Evolutionary conservation across 495 filamentous ascomycete genomes (phyloP).

Genomic region (Cercophora scortea): DNA sequence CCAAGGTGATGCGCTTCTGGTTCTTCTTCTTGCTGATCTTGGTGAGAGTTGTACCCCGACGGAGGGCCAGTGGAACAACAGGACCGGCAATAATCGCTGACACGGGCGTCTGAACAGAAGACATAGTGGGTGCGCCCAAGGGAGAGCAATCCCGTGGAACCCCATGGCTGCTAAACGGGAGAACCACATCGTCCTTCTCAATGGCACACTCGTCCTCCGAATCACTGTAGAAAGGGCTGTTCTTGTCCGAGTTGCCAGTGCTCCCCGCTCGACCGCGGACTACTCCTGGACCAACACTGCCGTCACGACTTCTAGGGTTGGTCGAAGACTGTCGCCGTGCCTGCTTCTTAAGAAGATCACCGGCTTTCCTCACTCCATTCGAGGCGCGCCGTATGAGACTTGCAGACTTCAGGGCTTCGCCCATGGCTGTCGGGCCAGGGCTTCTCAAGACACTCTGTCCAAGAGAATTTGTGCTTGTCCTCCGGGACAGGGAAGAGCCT

Average conservation of each 20-base stretch:
- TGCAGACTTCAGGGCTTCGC: conserved; percentile 24
- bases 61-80: conserved; percentile 60
- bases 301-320: conserved; percentile 66
- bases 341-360: neutral
- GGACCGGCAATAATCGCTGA: conserved; percentile 44
- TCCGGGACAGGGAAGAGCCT: conserved; percentile 20
- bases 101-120: conserved; percentile 24
- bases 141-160: conserved; percentile 23
- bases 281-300: conserved; percentile 80
- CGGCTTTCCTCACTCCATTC: conserved; percentile 15
- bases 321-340: conserved; percentile 60
- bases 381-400: conserved; percentile 41
- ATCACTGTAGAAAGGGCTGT: conserved; percentile 49
- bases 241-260: conserved; percentile 60
- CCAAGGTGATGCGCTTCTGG: conserved; percentile 63
- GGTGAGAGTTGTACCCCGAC: conserved; percentile 64
- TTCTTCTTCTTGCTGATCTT: conserved; percentile 79
- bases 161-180: conserved; percentile 19
- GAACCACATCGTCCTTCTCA: conserved; percentile 22
- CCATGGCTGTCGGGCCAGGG: conserved; percentile 29
- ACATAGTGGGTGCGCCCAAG: conserved; percentile 29
- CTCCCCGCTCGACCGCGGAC: conserved; percentile 73
- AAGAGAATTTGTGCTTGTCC: conserved; percentile 30
- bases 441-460: conserved; percentile 16
- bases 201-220: conserved; percentile 55